phyloP scores from a whole-genome alignment of 108 stramenopile species.

The Aurantiochytrium sp. region DNA sequence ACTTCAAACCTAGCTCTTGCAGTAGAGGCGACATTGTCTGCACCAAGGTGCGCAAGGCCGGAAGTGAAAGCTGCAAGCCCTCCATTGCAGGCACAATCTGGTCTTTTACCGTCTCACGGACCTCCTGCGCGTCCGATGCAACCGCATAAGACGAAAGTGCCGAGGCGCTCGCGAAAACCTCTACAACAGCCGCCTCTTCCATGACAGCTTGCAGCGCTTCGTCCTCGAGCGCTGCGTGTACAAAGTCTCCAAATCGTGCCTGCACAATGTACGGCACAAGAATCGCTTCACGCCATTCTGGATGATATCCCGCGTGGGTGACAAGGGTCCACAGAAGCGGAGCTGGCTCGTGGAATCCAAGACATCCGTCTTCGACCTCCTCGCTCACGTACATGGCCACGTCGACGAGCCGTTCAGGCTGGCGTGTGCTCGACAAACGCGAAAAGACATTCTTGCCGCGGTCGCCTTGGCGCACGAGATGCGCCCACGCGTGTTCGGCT shows the following conservation, averaged over 20 bases:
- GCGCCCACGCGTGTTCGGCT: neutral
- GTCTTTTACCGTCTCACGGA: neutral
- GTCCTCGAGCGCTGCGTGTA: neutral
- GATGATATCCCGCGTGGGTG: neutral
- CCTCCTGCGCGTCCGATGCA: neutral
- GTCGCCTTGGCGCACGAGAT: neutral
- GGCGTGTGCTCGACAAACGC: neutral
- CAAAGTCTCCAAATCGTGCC: neutral
- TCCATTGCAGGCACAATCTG: neutral
- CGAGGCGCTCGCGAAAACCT: neutral
- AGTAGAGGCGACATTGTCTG: neutral
- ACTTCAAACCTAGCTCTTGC: neutral
- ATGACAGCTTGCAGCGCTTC: neutral
- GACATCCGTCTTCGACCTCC: neutral
- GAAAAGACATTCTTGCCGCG: neutral
- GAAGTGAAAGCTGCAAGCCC: neutral
- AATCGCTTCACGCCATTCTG: neutral
- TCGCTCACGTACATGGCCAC: conserved; percentile 12
- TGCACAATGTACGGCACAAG: conserved; percentile 10
- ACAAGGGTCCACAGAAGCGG: neutral
- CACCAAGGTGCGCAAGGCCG: neutral
- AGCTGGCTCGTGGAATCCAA: neutral
- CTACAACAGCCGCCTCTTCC: neutral
- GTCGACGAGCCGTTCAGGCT: neutral
- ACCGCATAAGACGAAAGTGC: neutral